A percentile compares a stretch with the other conserved stretches of the same genome.
phyloP scores from a whole-genome alignment of 192 early-diverging fungal genomes.

The Coemansia asiatica region DNA sequence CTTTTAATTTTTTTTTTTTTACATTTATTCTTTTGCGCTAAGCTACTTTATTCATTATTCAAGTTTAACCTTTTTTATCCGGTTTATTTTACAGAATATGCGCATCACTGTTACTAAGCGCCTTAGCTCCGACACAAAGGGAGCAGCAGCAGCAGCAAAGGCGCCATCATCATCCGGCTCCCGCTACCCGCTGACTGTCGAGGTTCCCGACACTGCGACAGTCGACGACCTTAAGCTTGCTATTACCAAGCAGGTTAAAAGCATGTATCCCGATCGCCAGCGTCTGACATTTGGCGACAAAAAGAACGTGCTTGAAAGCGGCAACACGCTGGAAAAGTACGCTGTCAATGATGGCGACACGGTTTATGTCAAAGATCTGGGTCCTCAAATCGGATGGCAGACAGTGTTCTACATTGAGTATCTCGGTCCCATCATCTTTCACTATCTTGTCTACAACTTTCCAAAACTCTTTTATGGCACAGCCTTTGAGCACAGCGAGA shows the following conservation, averaged over 20 bases:
- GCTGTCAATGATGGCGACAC: slow-evolving; percentile 64
- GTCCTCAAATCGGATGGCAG: slow-evolving; percentile 91
- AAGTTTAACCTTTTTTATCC: neutral
- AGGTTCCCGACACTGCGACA: slow-evolving; percentile 61
- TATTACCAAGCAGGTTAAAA: slow-evolving; percentile 59
- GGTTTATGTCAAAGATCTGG: slow-evolving; percentile 70
- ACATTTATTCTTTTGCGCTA: neutral
- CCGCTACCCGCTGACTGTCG: slow-evolving; percentile 56
- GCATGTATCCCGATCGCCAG: slow-evolving; percentile 72
- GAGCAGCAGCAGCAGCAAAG: neutral
- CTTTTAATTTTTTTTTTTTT: too few species aligned
- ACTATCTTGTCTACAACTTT: slow-evolving; percentile 82
- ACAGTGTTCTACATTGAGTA: slow-evolving; percentile 95
- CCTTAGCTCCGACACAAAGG: neutral
- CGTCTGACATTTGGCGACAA: slow-evolving; percentile 73
- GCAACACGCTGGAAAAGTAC: slow-evolving; percentile 61
- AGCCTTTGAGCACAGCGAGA: slow-evolving; percentile 64
- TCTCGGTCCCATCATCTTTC: slow-evolving; percentile 82
- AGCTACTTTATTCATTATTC: too few species aligned
- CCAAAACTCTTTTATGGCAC: slow-evolving; percentile 67
- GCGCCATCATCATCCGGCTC: slow-evolving; percentile 18
- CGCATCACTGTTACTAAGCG: slow-evolving; percentile 43
- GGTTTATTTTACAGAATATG: slow-evolving; percentile 16
- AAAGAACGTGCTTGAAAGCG: slow-evolving; percentile 57
- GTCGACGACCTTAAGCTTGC: slow-evolving; percentile 70